Evolutionary conservation across 2,329 filamentous ascomycete genomes (phyloP).

Genomic region (Aspergillus costaricaensis): DNA sequence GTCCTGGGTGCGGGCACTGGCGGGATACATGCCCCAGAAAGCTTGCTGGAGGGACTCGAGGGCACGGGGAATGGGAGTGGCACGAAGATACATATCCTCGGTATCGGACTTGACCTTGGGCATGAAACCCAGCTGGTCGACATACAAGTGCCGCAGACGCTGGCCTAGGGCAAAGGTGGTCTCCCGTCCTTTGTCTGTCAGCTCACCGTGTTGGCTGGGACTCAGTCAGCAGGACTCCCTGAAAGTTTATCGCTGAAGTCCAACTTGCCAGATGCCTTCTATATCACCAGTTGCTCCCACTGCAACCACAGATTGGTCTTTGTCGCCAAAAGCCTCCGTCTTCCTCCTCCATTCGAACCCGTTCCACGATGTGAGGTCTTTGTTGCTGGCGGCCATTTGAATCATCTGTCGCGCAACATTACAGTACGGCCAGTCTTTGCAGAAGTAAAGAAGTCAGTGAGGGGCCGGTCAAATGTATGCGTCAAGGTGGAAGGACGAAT

Average conservation of each 20-base stretch:
- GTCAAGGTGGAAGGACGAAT: constrained; percentile 6
- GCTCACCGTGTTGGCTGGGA: constrained; percentile 58
- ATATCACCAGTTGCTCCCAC: constrained; percentile 67
- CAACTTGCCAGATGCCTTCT: constrained; percentile 76
- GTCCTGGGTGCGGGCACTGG: constrained; percentile 49
- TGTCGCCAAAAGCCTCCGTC: constrained; percentile 76
- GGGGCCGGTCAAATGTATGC: not conserved
- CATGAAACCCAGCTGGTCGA: constrained; percentile 73
- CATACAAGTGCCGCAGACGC: constrained; percentile 70
- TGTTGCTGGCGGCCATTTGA: constrained; percentile 59
- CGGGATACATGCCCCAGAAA: constrained; percentile 73
- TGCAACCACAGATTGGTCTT: constrained; percentile 71
- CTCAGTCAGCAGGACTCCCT: constrained; percentile 16
- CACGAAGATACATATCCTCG: constrained; percentile 69
- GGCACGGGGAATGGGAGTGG: constrained; percentile 73
- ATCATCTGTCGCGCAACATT: constrained; percentile 71
- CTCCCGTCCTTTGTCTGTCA: constrained; percentile 73
- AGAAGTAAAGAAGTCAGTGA: constrained; percentile 9
- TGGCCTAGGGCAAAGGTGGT: constrained; percentile 70
- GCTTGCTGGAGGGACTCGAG: constrained; percentile 76
- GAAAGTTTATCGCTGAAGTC: not conserved
- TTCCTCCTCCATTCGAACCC: constrained; percentile 66
- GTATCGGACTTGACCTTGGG: constrained; percentile 58
- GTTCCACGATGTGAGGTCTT: constrained; percentile 58
- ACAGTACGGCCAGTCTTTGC: constrained; percentile 84